Evolutionary conservation across 2,329 filamentous ascomycete genomes (phyloP).

Genomic region (Madurella fahalii): DNA sequence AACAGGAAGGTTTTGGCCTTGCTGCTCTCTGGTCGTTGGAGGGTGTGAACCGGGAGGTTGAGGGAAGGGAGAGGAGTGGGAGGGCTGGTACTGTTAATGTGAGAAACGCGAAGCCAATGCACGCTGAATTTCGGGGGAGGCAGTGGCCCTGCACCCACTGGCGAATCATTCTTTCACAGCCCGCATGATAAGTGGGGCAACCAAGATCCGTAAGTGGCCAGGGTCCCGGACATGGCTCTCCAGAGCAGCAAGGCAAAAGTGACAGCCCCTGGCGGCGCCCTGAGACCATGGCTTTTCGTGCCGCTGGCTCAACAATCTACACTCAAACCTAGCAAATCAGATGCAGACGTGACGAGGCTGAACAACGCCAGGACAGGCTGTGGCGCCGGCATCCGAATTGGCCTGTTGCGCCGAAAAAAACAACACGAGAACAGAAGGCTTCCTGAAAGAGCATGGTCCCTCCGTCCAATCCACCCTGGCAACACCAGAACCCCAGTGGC

Average conservation of each 20-base stretch:
- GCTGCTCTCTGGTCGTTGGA: slow-evolving; percentile 17
- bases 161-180: slow-evolving; percentile 15
- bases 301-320: background rate
- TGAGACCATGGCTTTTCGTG: slow-evolving; percentile 2
- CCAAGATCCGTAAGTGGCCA: slow-evolving; percentile 14
- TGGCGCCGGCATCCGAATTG: too few relatives aligned
- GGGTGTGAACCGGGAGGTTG: slow-evolving; percentile 24
- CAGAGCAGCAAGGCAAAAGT: slow-evolving; percentile 1
- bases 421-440: background rate
- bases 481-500: slow-evolving; percentile 15
- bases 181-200: slow-evolving; percentile 17
- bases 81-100: slow-evolving; percentile 28
- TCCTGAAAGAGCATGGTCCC: slow-evolving; percentile 2
- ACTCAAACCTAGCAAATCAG: too few relatives aligned
- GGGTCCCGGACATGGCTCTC: slow-evolving; percentile 7
- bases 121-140: slow-evolving; percentile 25
- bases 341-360: background rate
- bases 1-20: slow-evolving; percentile 17
- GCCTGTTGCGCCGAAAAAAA: background rate
- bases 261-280: background rate
- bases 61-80: slow-evolving; percentile 23
- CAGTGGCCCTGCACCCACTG: slow-evolving; percentile 13
- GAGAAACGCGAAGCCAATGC: slow-evolving; percentile 24
- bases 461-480: background rate
- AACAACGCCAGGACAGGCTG: background rate